phyloP scores from a whole-genome alignment of 2,329 filamentous ascomycete species.

The Helicocarpus griseus region DNA sequence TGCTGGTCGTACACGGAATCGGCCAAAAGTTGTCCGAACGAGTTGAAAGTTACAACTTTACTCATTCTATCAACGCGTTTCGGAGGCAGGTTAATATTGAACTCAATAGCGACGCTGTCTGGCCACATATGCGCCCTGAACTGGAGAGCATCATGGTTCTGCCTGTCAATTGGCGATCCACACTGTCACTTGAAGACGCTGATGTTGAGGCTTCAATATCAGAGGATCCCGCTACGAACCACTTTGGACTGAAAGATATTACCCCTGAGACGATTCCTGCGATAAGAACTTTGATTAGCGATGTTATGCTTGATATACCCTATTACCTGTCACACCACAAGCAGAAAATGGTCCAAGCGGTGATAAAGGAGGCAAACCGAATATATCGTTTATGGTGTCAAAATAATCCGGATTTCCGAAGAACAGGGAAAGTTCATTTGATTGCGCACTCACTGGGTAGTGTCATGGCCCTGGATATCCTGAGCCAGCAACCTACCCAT shows the following conservation, averaged over 20 bases:
- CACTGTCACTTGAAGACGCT: constrained; percentile 76
- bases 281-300: constrained; percentile 86
- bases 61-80: constrained; percentile 87
- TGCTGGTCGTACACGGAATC: constrained; percentile 89
- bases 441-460: constrained; percentile 91
- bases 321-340: constrained; percentile 98
- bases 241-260: constrained; percentile 72
- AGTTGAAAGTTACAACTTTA: constrained; percentile 95
- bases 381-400: constrained; percentile 93
- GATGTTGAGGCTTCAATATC: constrained; percentile 45
- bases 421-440: constrained; percentile 76
- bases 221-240: constrained; percentile 49
- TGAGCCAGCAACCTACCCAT: constrained; percentile 76
- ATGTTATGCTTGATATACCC: constrained; percentile 97
- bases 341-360: constrained; percentile 82
- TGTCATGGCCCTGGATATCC: constrained; percentile 85
- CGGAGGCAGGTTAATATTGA: constrained; percentile 79
- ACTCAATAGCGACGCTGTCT: constrained; percentile 63
- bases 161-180: constrained; percentile 89
- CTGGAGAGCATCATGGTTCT: constrained; percentile 88
- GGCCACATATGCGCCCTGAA: constrained; percentile 61
- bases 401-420: constrained; percentile 80
- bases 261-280: constrained; percentile 84
- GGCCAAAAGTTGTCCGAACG: constrained; percentile 92
- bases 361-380: constrained; percentile 83